These are phyloP conservation scores for Trypanosoma platydactyli DNA, from an alignment of 208 protist species.

Conservation along the genomic window DNA sequence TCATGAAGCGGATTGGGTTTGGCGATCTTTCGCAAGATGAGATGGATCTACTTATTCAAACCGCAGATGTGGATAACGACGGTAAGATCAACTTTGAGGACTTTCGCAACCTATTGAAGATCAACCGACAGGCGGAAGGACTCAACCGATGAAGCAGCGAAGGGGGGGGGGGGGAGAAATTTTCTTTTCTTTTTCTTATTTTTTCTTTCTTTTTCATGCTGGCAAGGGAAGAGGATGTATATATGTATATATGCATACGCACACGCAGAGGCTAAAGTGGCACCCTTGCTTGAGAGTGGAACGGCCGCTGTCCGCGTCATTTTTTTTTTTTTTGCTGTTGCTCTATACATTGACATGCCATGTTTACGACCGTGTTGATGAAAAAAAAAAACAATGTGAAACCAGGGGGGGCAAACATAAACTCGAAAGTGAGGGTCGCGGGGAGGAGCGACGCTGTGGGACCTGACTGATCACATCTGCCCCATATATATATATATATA, in stretches of 20 bases:
- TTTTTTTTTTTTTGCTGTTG: conserved; percentile 1
- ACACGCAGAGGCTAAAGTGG: too few species aligned
- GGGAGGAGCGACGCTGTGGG: too few species aligned
- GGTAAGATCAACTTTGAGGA: conserved; percentile 91
- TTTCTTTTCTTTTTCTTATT: conserved; percentile 17
- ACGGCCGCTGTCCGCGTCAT: neutral
- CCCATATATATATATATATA: too few species aligned
- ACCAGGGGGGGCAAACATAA: too few species aligned
- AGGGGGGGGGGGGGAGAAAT: neutral
- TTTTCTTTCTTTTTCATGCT: conserved; percentile 18
- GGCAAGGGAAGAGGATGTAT: neutral
- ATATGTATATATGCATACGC: neutral
- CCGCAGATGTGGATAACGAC: conserved; percentile 93
- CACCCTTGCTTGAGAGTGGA: too few species aligned
- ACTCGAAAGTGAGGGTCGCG: too few species aligned
- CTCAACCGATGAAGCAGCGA: conserved; percentile 19
- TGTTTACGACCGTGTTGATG: too few species aligned
- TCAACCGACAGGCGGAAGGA: conserved; percentile 38
- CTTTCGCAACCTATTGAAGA: conserved; percentile 83
- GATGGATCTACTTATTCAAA: conserved; percentile 80
- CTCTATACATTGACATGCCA: too few species aligned
- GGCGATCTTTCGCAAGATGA: conserved; percentile 86
- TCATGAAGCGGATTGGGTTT: conserved; percentile 89
- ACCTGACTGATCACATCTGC: conserved; percentile 2
- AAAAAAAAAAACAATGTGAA: too few species aligned